Base-by-base conservation (phyloP, 441 rosid species). In the Croton setiger region DNA sequence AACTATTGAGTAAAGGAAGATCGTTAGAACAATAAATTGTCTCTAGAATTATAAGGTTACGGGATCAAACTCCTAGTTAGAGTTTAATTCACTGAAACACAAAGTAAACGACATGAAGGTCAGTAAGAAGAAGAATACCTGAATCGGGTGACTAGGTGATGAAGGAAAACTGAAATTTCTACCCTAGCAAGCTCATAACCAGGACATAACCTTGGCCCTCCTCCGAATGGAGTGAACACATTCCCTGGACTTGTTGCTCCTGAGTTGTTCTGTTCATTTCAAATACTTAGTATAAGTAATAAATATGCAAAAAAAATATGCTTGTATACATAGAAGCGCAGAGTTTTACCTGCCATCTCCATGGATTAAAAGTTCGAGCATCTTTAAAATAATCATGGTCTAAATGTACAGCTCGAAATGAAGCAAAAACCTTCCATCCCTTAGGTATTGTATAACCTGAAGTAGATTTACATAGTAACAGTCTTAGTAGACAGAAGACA, bases 141-240 rank as follows among this genome's bases (percentile, higher is more conserved):
- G 86, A 86, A 92, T 45, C 88, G 87, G 0, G 96, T 92, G 35
- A 95, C 92, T 17, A 92, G 76, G 62, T 87, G 97, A 70, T 90
- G 96, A 62, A 95, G 90, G 81, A 95, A 95, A 68, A 95, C 96
- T 5, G 91, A 88, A 71, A 95, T 82, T 65, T 85, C 94, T 21
- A 87, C 99, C 45, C 95, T 89, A 43, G 98, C 97, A 17, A 95
- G 93, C 80, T 95, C 97, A 58, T 87, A 92, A 11, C 99, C 99
- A 0, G 96, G 99, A 76, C 99, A 95, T 15, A 89, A 77, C 61
- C 99, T 63, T 36, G 92, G 89, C 36, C 99, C 98, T 68, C 99
- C 98, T 61, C 97, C 99, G 43, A 95, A 95, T 11, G 98, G 98
- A 7, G 89, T 88, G 79, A 83, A 95, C 59, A 85, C 84, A 71